Conservation (phyloP, 768 basidiomycete species). For the Leccinum longicurvipes region DNA sequence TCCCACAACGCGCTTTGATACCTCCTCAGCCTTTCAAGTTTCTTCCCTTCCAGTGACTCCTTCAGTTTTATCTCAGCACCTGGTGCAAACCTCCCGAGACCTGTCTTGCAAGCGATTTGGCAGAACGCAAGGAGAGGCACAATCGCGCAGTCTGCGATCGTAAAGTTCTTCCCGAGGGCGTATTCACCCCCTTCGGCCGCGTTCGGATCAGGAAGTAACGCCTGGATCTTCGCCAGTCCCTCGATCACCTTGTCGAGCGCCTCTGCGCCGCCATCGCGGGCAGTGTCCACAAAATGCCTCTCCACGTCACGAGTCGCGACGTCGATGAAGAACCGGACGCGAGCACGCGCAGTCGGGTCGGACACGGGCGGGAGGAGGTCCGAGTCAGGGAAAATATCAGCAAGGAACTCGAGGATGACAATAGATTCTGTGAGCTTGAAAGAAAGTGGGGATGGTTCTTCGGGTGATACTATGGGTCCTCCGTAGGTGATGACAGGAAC, state of each 20-base stretch:
- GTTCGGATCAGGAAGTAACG: slow-evolving; percentile 34
- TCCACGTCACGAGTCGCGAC: slow-evolving; percentile 42
- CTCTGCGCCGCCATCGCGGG: slow-evolving; percentile 17
- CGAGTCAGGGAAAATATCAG: slow-evolving; percentile 50
- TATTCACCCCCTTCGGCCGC: slow-evolving; percentile 35
- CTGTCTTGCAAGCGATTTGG: slow-evolving; percentile 41
- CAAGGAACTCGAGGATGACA: slow-evolving; percentile 62
- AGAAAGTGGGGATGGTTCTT: slow-evolving; percentile 55
- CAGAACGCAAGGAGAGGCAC: slow-evolving; percentile 52
- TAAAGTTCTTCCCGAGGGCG: slow-evolving; percentile 42
- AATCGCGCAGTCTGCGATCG: slow-evolving; percentile 57
- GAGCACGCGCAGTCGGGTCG: slow-evolving; percentile 21
- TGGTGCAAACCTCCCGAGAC: slow-evolving; percentile 45
- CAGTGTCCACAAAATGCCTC: slow-evolving; percentile 32
- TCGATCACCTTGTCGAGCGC: neutral
- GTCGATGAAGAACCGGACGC: slow-evolving; percentile 61
- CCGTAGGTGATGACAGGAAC: slow-evolving; percentile 60
- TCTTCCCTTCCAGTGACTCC: slow-evolving; percentile 38
- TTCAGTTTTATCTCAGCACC: slow-evolving; percentile 45
- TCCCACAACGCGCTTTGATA: slow-evolving; percentile 47
- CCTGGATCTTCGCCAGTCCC: slow-evolving; percentile 6
- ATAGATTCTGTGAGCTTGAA: slow-evolving; percentile 61
- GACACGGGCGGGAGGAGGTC: slow-evolving; percentile 40
- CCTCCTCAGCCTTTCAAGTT: slow-evolving; percentile 45
- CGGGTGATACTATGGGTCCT: slow-evolving; percentile 51